These are phyloP conservation scores for Teratosphaeria pseudoeucalypti DNA, from an alignment of 2,329 filamentous ascomycete species.

Conservation along the genomic window DNA sequence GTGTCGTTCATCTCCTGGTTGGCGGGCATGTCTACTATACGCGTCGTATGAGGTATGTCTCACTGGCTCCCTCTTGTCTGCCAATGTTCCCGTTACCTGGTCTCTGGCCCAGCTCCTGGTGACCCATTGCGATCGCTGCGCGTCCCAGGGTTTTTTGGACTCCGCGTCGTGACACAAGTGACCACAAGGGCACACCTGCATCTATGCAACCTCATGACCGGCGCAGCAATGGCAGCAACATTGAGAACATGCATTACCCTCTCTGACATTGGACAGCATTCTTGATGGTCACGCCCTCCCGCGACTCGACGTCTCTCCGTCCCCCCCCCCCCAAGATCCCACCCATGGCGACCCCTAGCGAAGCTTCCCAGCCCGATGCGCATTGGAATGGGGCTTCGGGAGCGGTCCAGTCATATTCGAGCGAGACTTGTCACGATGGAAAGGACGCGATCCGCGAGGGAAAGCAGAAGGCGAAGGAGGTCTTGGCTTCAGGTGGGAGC, in stretches of 20 bases:
- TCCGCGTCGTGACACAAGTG: neutral
- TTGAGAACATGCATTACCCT: neutral
- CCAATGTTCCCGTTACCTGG: no score
- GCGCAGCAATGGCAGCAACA: neutral
- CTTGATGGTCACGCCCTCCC: neutral
- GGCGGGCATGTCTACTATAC: neutral
- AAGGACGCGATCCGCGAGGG: constrained; percentile 40
- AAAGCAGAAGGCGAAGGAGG: constrained; percentile 51
- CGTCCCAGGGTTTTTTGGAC: neutral
- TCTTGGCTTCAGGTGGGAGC: constrained; percentile 44
- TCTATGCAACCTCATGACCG: neutral
- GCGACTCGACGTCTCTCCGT: neutral
- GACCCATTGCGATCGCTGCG: neutral
- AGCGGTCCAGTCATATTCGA: neutral
- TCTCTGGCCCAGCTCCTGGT: neutral
- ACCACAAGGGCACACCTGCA: neutral
- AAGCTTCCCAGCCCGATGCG: neutral
- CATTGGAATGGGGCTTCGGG: neutral
- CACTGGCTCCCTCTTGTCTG: neutral
- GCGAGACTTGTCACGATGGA: neutral
- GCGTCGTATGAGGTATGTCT: neutral
- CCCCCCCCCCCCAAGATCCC: neutral
- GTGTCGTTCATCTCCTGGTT: neutral
- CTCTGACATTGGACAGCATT: neutral
- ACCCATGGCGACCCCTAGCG: neutral